These are phyloP conservation scores for Hansenula sp. DNA, from an alignment of 1,139 yeast species.

Conservation along the genomic window DNA sequence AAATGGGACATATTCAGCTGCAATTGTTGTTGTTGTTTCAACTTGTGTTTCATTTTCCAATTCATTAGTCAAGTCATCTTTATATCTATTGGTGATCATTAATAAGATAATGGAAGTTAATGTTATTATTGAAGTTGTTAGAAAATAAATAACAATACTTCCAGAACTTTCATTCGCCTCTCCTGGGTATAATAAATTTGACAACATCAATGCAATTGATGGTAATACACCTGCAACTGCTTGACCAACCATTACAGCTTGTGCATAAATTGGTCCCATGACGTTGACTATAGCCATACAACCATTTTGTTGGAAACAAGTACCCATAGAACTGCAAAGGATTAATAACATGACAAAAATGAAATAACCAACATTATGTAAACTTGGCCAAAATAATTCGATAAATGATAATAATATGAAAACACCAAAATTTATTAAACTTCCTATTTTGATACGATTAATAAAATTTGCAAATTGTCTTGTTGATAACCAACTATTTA, in stretches of 20 bases:
- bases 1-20: conserved; percentile 26
- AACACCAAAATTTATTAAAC: conserved; percentile 24
- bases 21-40: conserved; percentile 2
- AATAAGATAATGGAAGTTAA: conserved; percentile 40
- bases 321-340: conserved; percentile 56
- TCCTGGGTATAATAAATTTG: conserved; percentile 43
- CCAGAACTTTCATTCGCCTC: conserved; percentile 36
- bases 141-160: conserved; percentile 57
- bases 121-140: conserved; percentile 66
- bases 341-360: conserved; percentile 53
- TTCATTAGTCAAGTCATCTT: conserved; percentile 11
- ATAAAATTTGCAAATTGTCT: conserved; percentile 67
- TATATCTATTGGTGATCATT: conserved; percentile 24
- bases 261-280: conserved; percentile 73
- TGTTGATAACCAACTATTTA: conserved; percentile 64
- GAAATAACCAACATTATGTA: conserved; percentile 41
- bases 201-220: conserved; percentile 64
- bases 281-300: conserved; percentile 83
- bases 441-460: conserved; percentile 42
- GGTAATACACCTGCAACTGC: conserved; percentile 93
- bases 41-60: conserved; percentile 6
- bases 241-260: conserved; percentile 92
- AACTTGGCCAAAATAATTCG: conserved; percentile 43
- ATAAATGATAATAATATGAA: conserved; percentile 41
- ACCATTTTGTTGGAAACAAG: conserved; percentile 83